A percentile compares a stretch with the other conserved stretches of the same genome.
These are phyloP conservation scores for Cucurbita argyrosperma DNA, from an alignment of 306 rosid species.

Conservation along the genomic window DNA sequence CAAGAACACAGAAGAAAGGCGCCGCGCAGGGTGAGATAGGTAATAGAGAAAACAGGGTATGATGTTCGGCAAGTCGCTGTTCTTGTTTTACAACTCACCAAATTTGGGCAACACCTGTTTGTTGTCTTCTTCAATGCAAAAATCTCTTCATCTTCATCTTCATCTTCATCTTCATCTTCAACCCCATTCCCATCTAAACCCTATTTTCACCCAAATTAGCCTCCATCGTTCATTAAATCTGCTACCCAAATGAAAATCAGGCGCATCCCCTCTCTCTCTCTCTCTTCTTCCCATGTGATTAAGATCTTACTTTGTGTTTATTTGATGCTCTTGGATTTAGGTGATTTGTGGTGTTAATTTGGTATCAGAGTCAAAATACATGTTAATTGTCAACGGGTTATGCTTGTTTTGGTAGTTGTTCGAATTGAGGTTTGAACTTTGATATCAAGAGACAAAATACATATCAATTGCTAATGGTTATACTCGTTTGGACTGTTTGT, in stretches of 20 bases:
- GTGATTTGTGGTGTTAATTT: not conserved
- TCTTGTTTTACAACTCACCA: conserved; percentile 5
- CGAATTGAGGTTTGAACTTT: too few relatives aligned
- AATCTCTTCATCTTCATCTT: not conserved
- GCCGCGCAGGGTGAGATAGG: not conserved
- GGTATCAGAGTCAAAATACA: too few relatives aligned
- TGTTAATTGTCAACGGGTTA: too few relatives aligned
- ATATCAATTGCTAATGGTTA: too few relatives aligned
- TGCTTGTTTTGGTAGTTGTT: too few relatives aligned
- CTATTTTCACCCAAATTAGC: not conserved
- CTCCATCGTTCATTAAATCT: not conserved
- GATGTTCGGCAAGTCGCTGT: conserved; percentile 1
- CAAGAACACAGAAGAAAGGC: not conserved
- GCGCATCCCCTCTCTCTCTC: not conserved
- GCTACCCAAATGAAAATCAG: not conserved
- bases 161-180: not conserved
- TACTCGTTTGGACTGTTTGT: too few relatives aligned
- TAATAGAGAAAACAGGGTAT: not conserved
- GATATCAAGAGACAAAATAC: too few relatives aligned
- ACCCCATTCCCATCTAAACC: not conserved
- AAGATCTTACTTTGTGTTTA: not conserved
- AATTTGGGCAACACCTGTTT: not conserved
- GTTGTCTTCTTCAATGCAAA: not conserved
- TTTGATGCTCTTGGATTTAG: not conserved
- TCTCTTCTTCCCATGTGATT: not conserved